Evolutionary conservation across 768 basidiomycete species (phyloP), one percentile per base, ranked within the genome.

Genomic region (Leucocoprinus birnbaumii): DNA sequence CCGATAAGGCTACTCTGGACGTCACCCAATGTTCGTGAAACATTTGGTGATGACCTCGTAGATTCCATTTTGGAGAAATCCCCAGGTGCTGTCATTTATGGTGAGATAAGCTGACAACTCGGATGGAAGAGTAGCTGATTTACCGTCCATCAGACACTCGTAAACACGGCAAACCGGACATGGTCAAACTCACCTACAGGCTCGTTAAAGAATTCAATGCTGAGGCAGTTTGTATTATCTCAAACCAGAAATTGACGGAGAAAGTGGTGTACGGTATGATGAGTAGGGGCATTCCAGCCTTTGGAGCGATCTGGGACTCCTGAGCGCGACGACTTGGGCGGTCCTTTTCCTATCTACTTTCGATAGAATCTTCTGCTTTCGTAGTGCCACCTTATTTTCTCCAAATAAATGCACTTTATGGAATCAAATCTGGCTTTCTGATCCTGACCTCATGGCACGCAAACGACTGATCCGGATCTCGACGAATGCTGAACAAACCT

Each of bases 1-100:
- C 81, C 82, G 3, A 80, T 80, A 46, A 73, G 76, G 16, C 72
- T 84, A 26, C 72, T 86, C n/a, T 84, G 83, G 83, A 83, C 82
- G 0, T 78, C 82, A 14, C 83, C 82, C 2, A 77, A 82, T 58
- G 80, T 83, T 40, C 75, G 82, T 16, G 70, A 80, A 66, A 86
- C 83, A 13, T 86, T 84, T 61, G 84, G 84, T 24, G 74, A 84
- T 64, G 73, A 81, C 49, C 69, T 86, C 11, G 83, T 84, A 1
- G 81, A 84, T 62, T 62, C 74, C 8, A 78, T 86, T 53, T 64
- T 84, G 21, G 73, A 68, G n/a, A 77, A 78, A 1, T 72, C 74
- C 19, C 82, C 82, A n/a, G 76, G 71, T 51, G 80, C 82, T 3
- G 79, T 83, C 22, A 70, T 84, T 22, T 83, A 83, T 61, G 80